Evolutionary conservation across 2,329 filamentous ascomycete species (phyloP), one percentile per base, ranked within the genome.

Genomic region (Orbilia javanica): DNA sequence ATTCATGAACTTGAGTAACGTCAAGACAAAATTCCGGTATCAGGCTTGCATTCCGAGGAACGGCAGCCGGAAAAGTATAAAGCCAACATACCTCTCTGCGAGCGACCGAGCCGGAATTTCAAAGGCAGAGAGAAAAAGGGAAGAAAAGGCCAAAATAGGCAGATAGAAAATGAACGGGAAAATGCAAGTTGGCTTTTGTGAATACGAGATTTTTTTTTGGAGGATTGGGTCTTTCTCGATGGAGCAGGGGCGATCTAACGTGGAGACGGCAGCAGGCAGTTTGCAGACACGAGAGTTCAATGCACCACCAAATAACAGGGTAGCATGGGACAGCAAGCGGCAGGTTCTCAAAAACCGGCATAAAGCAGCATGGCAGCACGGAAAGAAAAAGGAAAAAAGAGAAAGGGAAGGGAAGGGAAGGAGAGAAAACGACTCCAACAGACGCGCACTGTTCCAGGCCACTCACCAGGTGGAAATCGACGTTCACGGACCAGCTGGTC

Each of bases 401-500:
- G n/a, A n/a, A n/a, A n/a, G n/a, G n/a, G n/a, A n/a, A n/a, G n/a
- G n/a, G n/a, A n/a, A n/a, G n/a, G n/a, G n/a, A n/a, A 67, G 50
- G 29, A 55, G 36, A 66, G 70, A 68, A 76, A 68, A 22, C 36
- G 48, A 42, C 72, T 70, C 52, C 48, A 77, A 77, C 60, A 36
- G 57, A 70, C 72, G 65, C 72, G 65, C 60, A 65, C 57, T 42
- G 34, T 46, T 62, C 64, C 65, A 57, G 55, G 74, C 52, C 67
- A 71, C 73, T 78, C 60, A 78, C 74, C 74, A 27, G 62, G 36
- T 48, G 60, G 74, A 78, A 71, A 78, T 72, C 67, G 74, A 72
- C 74, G 74, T 78, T 78, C 74, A 72, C 74, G 67, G 67, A 70
- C 52, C 74, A 78, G 74, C 67, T 72, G 62, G 46, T 78, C 62